Evolutionary conservation across 768 basidiomycete species (phyloP).

Genomic region (Panaeolus papilionaceus): DNA sequence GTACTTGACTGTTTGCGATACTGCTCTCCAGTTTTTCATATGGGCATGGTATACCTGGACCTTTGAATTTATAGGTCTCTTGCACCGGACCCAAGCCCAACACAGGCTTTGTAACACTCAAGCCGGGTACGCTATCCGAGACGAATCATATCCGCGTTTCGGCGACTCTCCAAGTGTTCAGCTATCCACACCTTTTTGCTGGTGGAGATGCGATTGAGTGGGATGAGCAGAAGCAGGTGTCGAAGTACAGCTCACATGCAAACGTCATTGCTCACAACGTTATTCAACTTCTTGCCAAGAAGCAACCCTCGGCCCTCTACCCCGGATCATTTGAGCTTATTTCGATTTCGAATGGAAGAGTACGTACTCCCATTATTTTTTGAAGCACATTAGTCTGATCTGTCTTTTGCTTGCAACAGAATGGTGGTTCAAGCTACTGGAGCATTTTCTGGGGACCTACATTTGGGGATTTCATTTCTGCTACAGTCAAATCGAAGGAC

Average conservation of each 20-base stretch:
- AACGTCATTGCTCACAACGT: conserved; percentile 56
- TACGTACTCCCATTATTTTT: conserved; percentile 29
- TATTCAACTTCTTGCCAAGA: conserved; percentile 45
- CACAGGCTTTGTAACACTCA: conserved; percentile 58
- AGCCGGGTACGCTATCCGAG: conserved; percentile 39
- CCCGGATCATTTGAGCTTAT: conserved; percentile 59
- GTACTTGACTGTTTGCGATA: conserved; percentile 24
- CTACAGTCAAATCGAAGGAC: conserved; percentile 46
- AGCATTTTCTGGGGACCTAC: conserved; percentile 52
- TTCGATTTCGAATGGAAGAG: conserved; percentile 62
- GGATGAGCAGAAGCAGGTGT: conserved; percentile 63
- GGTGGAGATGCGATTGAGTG: conserved; percentile 69
- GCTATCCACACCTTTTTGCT: conserved; percentile 62
- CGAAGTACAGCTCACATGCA: conserved; percentile 53
- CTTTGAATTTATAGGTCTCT: conserved; percentile 24
- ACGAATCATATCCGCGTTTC: conserved; percentile 55
- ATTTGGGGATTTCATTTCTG: conserved; percentile 52
- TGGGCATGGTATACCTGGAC: no score
- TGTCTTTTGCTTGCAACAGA: conserved; percentile 32
- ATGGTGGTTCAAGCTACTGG: conserved; percentile 49
- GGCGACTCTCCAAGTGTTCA: conserved; percentile 62
- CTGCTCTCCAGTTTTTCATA: neutral
- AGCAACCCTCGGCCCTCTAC: conserved; percentile 43
- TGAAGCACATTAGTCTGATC: neutral
- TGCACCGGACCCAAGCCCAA: conserved; percentile 49